phyloP scores from a whole-genome alignment of 192 early-diverging fungal genomes.

The Linnemannia schmuckeri region DNA sequence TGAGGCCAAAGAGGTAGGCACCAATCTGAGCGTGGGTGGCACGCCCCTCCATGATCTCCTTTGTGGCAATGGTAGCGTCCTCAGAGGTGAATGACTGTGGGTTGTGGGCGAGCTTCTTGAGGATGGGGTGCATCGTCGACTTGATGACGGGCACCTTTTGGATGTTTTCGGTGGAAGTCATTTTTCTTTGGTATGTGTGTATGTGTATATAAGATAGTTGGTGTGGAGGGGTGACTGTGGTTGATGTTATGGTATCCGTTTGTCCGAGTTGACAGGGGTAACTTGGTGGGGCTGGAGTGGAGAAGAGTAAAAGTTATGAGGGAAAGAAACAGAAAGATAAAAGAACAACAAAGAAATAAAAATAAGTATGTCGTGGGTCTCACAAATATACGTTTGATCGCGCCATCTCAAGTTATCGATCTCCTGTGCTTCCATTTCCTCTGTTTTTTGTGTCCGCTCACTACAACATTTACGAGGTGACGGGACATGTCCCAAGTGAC shows the following conservation, averaged over 20 bases:
- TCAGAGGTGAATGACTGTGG: conserved; percentile 72
- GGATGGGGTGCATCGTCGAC: conserved; percentile 60
- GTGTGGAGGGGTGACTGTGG: neutral
- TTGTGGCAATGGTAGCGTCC: conserved; percentile 70
- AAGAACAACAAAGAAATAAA: neutral
- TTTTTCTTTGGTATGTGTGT: neutral
- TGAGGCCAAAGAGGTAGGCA: conserved; percentile 87
- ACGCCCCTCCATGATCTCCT: conserved; percentile 82
- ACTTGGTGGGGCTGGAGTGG: neutral
- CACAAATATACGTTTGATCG: neutral
- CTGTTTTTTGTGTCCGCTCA: neutral
- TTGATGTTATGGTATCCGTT: neutral
- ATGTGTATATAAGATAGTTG: neutral
- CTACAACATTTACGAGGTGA: neutral
- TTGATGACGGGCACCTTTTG: conserved; percentile 45
- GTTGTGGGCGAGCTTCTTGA: conserved; percentile 75
- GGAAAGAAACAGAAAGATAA: neutral
- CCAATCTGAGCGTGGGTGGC: conserved; percentile 89
- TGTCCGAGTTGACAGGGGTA: neutral
- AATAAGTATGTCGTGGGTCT: neutral
- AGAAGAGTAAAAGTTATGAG: neutral
- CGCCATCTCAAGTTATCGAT: conserved; percentile 1
- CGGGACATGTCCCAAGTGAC: neutral
- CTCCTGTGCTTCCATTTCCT: neutral
- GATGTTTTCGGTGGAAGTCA: conserved; percentile 6